Percentiles rank a stretch among this genome's conserved stretches.
These are phyloP conservation scores for Jatropha podagrica DNA, from an alignment of 441 rosid species.

Conservation along the genomic window DNA sequence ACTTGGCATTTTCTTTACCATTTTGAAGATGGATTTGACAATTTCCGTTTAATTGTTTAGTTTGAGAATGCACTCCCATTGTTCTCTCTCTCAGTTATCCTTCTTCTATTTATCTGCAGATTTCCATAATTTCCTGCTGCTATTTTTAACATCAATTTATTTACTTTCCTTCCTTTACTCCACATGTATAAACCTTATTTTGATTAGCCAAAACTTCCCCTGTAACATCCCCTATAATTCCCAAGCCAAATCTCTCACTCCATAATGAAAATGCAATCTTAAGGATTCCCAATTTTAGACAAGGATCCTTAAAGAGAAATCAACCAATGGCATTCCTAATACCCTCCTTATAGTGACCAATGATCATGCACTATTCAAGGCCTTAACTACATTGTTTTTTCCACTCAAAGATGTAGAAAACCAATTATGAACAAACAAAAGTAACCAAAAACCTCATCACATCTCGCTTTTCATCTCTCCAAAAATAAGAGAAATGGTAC, in stretches of 20 bases:
- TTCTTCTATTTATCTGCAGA: not conserved
- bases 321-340: not conserved
- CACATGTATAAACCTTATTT: not conserved
- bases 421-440: not conserved
- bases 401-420: not conserved
- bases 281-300: not conserved
- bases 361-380: not conserved
- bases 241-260: not conserved
- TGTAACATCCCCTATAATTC: not conserved
- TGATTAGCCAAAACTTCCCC: not conserved
- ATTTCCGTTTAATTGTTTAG: not conserved
- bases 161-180: not conserved
- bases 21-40: not conserved
- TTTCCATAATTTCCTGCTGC: not conserved
- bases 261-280: not conserved
- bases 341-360: not conserved
- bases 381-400: not conserved
- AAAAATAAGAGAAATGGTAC: conserved; percentile 28
- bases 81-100: not conserved
- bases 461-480: not conserved
- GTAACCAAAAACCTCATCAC: not conserved
- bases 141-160: not conserved
- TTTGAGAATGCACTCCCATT: not conserved
- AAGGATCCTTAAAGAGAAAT: not conserved
- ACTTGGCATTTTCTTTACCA: not conserved